phyloP scores from a whole-genome alignment of 78 protist species.

The Dictyostelium firmibasis region DNA sequence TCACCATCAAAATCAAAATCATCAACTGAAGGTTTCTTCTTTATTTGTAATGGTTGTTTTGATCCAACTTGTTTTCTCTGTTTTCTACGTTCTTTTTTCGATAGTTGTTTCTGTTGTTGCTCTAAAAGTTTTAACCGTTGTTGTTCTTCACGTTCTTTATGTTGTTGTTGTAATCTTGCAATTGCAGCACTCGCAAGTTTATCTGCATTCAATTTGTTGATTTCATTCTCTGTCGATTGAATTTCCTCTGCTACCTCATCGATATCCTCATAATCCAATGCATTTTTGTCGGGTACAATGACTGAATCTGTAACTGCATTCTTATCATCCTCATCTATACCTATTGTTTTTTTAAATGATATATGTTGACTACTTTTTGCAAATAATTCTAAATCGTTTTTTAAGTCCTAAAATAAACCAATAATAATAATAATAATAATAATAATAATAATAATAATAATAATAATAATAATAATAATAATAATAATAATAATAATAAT shows the following conservation, averaged over 20 bases:
- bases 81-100: not conserved
- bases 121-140: not conserved
- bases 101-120: not conserved
- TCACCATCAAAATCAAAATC: constrained; percentile 6
- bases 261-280: constrained; percentile 46
- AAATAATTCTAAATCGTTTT: constrained; percentile 43
- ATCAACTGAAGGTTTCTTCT: not conserved
- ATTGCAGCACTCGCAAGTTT: constrained; percentile 54
- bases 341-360: constrained; percentile 11
- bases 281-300: not conserved
- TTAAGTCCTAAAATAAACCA: constrained; percentile 44
- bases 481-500: too few relatives aligned
- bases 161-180: constrained; percentile 23
- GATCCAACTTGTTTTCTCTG: not conserved
- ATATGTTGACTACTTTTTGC: constrained; percentile 31
- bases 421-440: not conserved
- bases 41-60: not conserved
- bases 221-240: constrained; percentile 7
- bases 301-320: not conserved
- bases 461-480: too few relatives aligned
- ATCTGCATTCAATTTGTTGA: constrained; percentile 48
- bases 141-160: not conserved
- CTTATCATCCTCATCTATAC: constrained; percentile 36
- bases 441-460: too few relatives aligned
- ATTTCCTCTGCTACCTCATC: constrained; percentile 60